A percentile compares a stretch with the other conserved stretches of the same genome.
These are phyloP conservation scores for Quillaja saponaria DNA, from an alignment of 306 rosid species.

Conservation along the genomic window DNA sequence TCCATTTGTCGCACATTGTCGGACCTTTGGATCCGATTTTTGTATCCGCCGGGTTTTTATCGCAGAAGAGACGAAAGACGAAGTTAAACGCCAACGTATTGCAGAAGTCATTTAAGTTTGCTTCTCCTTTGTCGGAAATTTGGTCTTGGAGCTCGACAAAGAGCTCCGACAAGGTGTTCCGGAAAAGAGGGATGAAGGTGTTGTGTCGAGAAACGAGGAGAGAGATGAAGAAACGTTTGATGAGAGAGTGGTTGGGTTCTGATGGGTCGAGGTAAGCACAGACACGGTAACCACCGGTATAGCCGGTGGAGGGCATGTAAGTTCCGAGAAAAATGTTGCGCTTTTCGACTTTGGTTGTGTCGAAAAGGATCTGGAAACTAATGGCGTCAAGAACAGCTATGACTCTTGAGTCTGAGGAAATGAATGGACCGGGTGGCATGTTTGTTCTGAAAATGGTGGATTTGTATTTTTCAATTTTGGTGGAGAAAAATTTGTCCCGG, in stretches of 20 bases:
- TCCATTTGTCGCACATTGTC: constrained; percentile 39
- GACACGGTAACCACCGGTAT: constrained; percentile 70
- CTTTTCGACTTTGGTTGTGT: constrained; percentile 57
- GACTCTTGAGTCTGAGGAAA: constrained; percentile 53
- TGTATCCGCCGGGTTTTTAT: constrained; percentile 28
- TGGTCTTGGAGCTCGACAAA: constrained; percentile 41
- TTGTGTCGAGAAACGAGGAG: constrained; percentile 37
- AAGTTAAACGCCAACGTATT: constrained; percentile 44
- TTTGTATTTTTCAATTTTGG: neutral
- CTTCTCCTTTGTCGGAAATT: constrained; percentile 12
- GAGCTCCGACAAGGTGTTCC: constrained; percentile 21
- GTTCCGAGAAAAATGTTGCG: constrained; percentile 68
- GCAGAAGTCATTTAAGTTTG: constrained; percentile 28
- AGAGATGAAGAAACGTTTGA: constrained; percentile 47
- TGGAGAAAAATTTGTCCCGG: neutral
- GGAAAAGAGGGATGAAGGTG: constrained; percentile 52
- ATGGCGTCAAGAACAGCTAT: constrained; percentile 55
- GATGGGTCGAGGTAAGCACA: constrained; percentile 64
- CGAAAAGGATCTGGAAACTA: constrained; percentile 63
- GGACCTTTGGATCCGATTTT: constrained; percentile 44
- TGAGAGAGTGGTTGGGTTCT: constrained; percentile 47
- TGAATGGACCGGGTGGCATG: constrained; percentile 57
- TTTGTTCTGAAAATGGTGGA: neutral
- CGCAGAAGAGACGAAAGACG: constrained; percentile 49
- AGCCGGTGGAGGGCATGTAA: constrained; percentile 67